Percentiles rank a stretch among this genome's conserved stretches.
phyloP scores from a whole-genome alignment of 1,139 yeast species.

The Geotrichum europaeum region DNA sequence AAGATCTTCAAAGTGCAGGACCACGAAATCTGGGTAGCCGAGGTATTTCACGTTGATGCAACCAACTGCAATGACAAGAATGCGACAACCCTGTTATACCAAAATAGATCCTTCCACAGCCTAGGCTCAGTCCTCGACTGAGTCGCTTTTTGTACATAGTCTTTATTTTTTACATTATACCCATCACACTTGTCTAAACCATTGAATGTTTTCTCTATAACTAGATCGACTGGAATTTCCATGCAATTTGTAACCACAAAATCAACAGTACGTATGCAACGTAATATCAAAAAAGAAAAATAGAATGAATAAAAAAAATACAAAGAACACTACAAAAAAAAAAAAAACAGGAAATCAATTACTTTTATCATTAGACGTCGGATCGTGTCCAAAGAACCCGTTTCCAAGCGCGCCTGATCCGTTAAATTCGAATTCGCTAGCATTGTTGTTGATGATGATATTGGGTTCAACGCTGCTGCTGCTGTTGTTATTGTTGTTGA shows the following conservation, averaged over 20 bases:
- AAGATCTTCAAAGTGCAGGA: slow-evolving; percentile 58
- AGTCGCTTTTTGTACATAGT: slow-evolving; percentile 21
- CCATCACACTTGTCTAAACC: not conserved
- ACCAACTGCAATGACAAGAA: slow-evolving; percentile 10
- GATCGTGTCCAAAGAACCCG: not conserved
- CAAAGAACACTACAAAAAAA: not conserved
- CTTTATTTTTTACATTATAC: not conserved
- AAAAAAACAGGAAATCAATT: slow-evolving; percentile 5
- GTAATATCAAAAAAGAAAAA: not conserved
- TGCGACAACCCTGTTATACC: slow-evolving; percentile 23
- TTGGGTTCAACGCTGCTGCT: slow-evolving; percentile 1
- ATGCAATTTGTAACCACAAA: too few species aligned
- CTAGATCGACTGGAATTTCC: too few species aligned
- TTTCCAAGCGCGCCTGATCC: not conserved
- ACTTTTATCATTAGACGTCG: not conserved
- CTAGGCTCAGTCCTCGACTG: slow-evolving; percentile 25
- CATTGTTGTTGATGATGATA: slow-evolving; percentile 9
- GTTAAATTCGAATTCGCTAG: not conserved
- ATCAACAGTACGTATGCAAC: too few species aligned
- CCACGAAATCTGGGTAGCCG: slow-evolving; percentile 75
- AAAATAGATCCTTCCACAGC: slow-evolving; percentile 26
- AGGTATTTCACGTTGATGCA: slow-evolving; percentile 28
- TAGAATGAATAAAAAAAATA: not conserved
- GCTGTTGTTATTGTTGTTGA: slow-evolving; percentile 4
- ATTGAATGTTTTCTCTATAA: too few species aligned